Conservation (phyloP, 345 rosid genomes). For the Passiflora organensis region DNA sequence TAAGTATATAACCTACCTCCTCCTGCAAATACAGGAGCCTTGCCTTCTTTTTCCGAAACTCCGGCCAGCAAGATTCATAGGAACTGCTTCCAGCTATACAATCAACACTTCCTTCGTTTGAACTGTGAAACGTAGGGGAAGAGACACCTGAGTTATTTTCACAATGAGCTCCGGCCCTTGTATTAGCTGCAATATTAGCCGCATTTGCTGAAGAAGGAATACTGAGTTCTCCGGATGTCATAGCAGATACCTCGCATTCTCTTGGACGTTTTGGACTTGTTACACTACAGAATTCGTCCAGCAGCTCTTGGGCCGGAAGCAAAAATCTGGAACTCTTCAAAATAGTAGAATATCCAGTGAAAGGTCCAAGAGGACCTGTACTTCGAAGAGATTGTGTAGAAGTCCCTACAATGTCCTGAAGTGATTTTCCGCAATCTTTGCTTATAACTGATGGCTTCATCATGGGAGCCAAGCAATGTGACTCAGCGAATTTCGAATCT, state of each 20-base stretch:
- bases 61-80: conserved; percentile 33
- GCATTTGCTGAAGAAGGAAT: conserved; percentile 14
- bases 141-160: conserved; percentile 15
- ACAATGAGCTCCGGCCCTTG: conserved; percentile 11
- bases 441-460: conserved; percentile 19
- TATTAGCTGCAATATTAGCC: conserved; percentile 8
- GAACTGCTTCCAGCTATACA: conserved; percentile 29
- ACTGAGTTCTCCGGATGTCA: conserved; percentile 19
- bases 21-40: conserved; percentile 50
- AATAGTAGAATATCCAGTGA: conserved; percentile 66
- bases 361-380: conserved; percentile 64
- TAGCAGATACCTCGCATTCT: conserved; percentile 6
- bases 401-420: conserved; percentile 23
- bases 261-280: conserved; percentile 13
- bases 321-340: conserved; percentile 55
- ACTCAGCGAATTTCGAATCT: conserved; percentile 13
- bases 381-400: conserved; percentile 21
- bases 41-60: conserved; percentile 52
- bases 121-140: conserved; percentile 19
- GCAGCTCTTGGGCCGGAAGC: conserved; percentile 45
- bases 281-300: conserved; percentile 38
- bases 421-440: conserved; percentile 29
- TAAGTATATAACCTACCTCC: conserved; percentile 38
- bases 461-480: conserved; percentile 11
- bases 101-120: conserved; percentile 21